Evolutionary conservation across 768 basidiomycete genomes (phyloP).

Genomic region (Tricholoma saponaceum): DNA sequence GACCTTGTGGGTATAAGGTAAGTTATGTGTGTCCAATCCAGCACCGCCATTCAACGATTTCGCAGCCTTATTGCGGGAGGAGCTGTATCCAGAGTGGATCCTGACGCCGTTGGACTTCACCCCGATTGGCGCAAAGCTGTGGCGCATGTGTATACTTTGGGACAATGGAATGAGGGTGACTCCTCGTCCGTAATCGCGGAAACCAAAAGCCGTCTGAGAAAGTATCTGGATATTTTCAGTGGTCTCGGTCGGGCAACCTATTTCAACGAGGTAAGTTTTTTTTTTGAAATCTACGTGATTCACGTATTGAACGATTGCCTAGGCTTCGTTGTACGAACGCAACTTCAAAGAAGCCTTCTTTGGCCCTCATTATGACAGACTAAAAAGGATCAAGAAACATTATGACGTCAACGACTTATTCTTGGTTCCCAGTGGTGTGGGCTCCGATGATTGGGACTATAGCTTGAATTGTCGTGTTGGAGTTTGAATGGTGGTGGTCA

Average conservation of each 20-base stretch:
- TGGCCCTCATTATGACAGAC: constrained; percentile 35
- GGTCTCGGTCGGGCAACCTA: constrained; percentile 34
- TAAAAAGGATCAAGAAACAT: constrained; percentile 37
- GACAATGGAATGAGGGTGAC: constrained; percentile 5
- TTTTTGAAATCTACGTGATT: neutral
- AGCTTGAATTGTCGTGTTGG: constrained; percentile 1
- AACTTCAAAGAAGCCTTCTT: constrained; percentile 41
- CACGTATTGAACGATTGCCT: neutral
- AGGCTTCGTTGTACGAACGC: constrained; percentile 40
- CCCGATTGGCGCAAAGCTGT: constrained; percentile 45
- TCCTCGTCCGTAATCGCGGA: constrained; percentile 22
- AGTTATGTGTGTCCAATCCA: too few relatives aligned
- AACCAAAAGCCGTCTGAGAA: constrained; percentile 12
- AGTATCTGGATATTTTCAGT: constrained; percentile 18
- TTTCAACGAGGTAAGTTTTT: constrained; percentile 37
- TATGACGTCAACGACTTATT: constrained; percentile 44
- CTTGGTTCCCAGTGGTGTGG: constrained; percentile 41
- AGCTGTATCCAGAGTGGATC: constrained; percentile 30
- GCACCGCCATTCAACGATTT: too few relatives aligned
- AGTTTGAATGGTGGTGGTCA: too few relatives aligned
- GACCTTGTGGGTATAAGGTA: constrained; percentile 6
- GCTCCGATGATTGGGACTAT: constrained; percentile 45
- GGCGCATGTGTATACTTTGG: constrained; percentile 18
- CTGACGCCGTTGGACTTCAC: constrained; percentile 37
- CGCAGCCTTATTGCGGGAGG: constrained; percentile 40